Evolutionary conservation across 225 moss, liverwort and hornwort species (phyloP).

Genomic region (Ulota crispa): DNA sequence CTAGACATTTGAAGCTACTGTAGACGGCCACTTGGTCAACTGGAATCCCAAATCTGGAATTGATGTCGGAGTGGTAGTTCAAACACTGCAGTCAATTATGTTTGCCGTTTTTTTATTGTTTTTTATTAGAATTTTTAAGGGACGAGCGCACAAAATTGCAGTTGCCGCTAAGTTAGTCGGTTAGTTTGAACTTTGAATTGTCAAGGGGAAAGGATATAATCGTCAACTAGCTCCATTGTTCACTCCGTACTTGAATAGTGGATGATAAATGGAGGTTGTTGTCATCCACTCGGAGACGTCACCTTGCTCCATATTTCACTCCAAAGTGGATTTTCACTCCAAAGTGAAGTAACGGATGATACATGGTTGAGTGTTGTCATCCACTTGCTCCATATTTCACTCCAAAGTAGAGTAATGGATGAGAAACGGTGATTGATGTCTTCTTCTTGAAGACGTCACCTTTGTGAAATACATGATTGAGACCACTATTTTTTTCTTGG

Average conservation of each 20-base stretch:
- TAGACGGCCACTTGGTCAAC: no score
- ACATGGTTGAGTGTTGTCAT: neutral
- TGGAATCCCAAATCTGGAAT: neutral
- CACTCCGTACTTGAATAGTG: no score
- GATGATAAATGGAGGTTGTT: no score
- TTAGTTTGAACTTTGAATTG: neutral
- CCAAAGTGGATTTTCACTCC: neutral
- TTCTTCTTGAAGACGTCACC: neutral
- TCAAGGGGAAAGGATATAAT: neutral
- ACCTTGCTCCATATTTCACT: neutral
- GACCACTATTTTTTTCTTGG: no score
- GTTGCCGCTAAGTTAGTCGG: no score
- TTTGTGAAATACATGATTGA: no score
- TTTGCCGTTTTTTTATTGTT: neutral
- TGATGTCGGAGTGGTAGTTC: neutral
- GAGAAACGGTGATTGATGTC: neutral
- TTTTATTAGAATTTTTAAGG: no score
- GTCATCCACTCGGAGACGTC: neutral
- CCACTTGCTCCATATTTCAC: constrained; percentile 3
- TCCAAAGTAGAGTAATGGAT: neutral
- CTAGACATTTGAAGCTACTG: neutral
- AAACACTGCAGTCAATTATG: neutral
- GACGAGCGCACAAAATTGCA: no score
- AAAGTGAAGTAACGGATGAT: neutral
- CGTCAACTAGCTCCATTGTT: no score